These are phyloP conservation scores for Leucaena leucocephala DNA, from an alignment of 306 rosid genomes.

Conservation along the genomic window DNA sequence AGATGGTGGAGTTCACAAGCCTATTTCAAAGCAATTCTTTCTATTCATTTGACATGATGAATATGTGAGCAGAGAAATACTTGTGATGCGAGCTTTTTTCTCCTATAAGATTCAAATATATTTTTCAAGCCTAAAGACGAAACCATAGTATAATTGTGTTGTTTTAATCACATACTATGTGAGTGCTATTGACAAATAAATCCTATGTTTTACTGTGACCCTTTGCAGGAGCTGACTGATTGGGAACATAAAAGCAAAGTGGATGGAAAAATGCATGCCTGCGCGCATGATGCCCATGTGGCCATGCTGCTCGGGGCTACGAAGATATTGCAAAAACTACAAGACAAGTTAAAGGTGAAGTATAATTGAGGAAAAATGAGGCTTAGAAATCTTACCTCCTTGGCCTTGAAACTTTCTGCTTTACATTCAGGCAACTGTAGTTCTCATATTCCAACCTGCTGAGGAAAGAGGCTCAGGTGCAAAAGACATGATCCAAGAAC, in stretches of 20 bases:
- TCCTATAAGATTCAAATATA: background rate
- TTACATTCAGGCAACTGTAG: conserved; percentile 65
- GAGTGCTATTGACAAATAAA: background rate
- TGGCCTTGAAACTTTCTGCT: conserved; percentile 13
- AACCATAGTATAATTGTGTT: background rate
- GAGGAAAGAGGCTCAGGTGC: conserved; percentile 87
- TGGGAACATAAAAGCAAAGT: conserved; percentile 92
- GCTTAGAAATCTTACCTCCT: background rate
- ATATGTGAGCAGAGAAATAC: background rate
- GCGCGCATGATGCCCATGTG: conserved; percentile 88
- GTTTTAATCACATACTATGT: background rate
- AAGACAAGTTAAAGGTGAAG: conserved; percentile 59
- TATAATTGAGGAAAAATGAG: conserved; percentile 14
- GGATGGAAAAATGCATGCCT: conserved; percentile 90
- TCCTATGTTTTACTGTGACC: background rate
- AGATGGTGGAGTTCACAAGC: conserved; percentile 1
- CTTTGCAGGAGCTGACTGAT: conserved; percentile 68
- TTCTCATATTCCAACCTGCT: conserved; percentile 89
- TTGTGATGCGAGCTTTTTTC: background rate
- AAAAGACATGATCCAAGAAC: conserved; percentile 70
- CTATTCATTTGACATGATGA: background rate
- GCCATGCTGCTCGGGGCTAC: conserved; percentile 97
- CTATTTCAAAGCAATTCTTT: conserved; percentile 1
- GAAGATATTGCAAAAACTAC: conserved; percentile 65
- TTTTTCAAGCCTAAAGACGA: background rate